These are phyloP conservation scores for Jatropha podagrica DNA, from an alignment of 441 rosid species.

Conservation along the genomic window DNA sequence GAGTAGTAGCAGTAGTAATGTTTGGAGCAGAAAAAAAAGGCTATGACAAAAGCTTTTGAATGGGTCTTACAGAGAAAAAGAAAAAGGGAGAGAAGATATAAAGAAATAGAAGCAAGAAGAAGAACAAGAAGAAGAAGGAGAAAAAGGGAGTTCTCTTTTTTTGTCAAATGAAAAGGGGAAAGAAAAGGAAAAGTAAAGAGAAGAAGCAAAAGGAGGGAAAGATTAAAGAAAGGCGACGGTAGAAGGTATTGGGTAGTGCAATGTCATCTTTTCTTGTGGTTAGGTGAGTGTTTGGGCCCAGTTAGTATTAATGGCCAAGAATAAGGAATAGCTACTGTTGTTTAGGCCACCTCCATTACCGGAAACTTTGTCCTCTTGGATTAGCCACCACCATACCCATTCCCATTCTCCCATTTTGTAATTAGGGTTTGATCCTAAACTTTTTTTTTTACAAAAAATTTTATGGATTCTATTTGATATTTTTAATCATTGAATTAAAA, in stretches of 20 bases:
- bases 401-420: background rate
- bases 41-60: conserved; percentile 25
- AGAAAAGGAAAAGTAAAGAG: background rate
- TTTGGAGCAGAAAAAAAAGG: conserved; percentile 23
- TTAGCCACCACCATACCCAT: background rate
- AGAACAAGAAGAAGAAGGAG: background rate
- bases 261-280: conserved; percentile 33
- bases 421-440: no score
- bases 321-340: conserved; percentile 27
- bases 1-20: conserved; percentile 13
- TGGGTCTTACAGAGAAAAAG: conserved; percentile 20
- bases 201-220: conserved; percentile 5
- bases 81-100: background rate
- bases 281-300: conserved; percentile 50
- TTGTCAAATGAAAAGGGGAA: conserved; percentile 8
- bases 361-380: conserved; percentile 17
- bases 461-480: no score
- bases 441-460: no score
- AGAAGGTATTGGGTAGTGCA: conserved; percentile 4
- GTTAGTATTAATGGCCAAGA: conserved; percentile 35
- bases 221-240: background rate
- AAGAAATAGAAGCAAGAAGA: background rate
- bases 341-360: conserved; percentile 12
- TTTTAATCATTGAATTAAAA: no score
- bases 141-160: background rate